phyloP scores from a whole-genome alignment of 1,139 yeast species.

The Hansenula lynferdii region DNA sequence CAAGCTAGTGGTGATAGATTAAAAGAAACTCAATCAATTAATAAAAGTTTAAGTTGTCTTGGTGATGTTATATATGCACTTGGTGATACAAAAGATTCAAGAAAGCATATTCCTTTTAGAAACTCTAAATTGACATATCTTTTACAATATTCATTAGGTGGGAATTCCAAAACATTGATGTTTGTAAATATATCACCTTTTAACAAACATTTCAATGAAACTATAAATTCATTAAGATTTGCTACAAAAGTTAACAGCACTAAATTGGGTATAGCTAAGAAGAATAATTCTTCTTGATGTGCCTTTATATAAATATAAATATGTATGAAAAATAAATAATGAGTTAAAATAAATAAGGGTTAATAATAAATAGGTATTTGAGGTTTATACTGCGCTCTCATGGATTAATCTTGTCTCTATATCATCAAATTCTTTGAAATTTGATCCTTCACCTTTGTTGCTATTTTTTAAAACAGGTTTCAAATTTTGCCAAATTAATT shows the following conservation, averaged over 20 bases:
- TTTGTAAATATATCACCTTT: slow-evolving; percentile 85
- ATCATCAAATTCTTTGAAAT: background rate
- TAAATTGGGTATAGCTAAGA: slow-evolving; percentile 23
- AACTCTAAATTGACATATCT: slow-evolving; percentile 70
- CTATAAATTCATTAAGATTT: slow-evolving; percentile 80
- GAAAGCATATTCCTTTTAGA: slow-evolving; percentile 49
- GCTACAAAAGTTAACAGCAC: slow-evolving; percentile 78
- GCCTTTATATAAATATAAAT: background rate
- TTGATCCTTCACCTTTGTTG: slow-evolving; percentile 47
- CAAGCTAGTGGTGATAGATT: slow-evolving; percentile 78
- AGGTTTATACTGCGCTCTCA: slow-evolving; percentile 24
- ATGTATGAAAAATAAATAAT: background rate
- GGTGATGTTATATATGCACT: slow-evolving; percentile 89
- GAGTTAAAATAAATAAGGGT: background rate
- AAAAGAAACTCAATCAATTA: slow-evolving; percentile 85
- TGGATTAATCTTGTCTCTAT: background rate
- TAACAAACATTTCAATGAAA: slow-evolving; percentile 60
- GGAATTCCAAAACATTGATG: slow-evolving; percentile 88
- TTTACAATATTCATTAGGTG: slow-evolving; percentile 79
- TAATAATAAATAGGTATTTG: slow-evolving; percentile 31
- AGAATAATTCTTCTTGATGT: slow-evolving; percentile 1
- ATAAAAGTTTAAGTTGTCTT: slow-evolving; percentile 79
- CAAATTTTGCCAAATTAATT: slow-evolving; percentile 44
- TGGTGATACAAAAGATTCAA: slow-evolving; percentile 29
- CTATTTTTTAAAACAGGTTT: slow-evolving; percentile 35